Conservation (phyloP, 139 green algal genomes). For the Tetradesmus obliquus region DNA sequence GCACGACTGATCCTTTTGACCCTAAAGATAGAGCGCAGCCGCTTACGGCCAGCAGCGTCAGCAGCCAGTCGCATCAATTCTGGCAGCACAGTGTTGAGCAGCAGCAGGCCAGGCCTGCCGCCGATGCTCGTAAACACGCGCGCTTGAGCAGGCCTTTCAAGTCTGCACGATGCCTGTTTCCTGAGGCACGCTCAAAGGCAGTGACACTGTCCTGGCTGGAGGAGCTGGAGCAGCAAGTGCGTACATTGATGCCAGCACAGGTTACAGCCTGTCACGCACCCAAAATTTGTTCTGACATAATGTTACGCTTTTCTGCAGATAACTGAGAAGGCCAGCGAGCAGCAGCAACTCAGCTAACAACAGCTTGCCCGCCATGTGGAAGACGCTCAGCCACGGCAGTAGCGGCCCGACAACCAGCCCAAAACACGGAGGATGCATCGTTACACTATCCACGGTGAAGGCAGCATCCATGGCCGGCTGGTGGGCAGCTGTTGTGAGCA, state of each 20-base stretch:
- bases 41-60: not conserved
- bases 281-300: no score
- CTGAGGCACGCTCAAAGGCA: not conserved
- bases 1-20: not conserved
- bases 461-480: not conserved
- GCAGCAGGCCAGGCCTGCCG: not conserved
- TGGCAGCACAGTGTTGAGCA: constrained; percentile 3
- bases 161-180: not conserved
- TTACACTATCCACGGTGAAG: not conserved
- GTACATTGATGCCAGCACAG: not conserved
- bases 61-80: not conserved
- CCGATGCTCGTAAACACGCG: not conserved
- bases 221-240: not conserved
- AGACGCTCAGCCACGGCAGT: not conserved
- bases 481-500: not conserved
- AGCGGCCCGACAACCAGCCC: not conserved
- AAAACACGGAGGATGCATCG: not conserved
- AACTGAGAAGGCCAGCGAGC: not conserved
- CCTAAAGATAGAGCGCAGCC: not conserved
- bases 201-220: not conserved
- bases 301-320: not conserved
- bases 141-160: not conserved
- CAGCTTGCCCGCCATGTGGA: not conserved
- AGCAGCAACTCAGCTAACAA: not conserved
- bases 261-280: no score